These are phyloP conservation scores for Phytophthora pistaciae DNA, from an alignment of 352 stramenopile genomes.

Conservation along the genomic window DNA sequence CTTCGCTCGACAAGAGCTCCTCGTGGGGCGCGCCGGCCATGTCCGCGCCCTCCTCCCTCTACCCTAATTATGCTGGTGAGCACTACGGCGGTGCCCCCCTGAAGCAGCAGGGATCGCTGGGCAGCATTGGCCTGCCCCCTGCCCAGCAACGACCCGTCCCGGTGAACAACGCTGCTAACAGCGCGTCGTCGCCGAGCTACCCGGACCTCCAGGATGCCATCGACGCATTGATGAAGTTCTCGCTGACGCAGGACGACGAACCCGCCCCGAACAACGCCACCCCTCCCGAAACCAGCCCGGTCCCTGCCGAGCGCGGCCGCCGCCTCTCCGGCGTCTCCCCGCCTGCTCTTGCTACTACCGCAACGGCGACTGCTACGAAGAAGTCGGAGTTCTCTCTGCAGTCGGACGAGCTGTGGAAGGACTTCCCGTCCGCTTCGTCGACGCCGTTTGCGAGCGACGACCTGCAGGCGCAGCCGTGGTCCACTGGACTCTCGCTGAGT, in stretches of 20 bases:
- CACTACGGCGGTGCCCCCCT: slow-evolving; percentile 39
- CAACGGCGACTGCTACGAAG: slow-evolving; percentile 27
- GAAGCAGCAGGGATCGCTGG: slow-evolving; percentile 46
- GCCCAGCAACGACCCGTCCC: slow-evolving; percentile 34
- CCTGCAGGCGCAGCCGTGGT: slow-evolving; percentile 61
- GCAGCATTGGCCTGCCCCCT: slow-evolving; percentile 43
- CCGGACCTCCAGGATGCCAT: slow-evolving; percentile 88
- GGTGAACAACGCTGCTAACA: slow-evolving; percentile 34
- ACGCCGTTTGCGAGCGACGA: slow-evolving; percentile 45
- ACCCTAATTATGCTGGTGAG: slow-evolving; percentile 70
- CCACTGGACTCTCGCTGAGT: slow-evolving; percentile 64
- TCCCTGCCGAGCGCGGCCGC: slow-evolving; percentile 10
- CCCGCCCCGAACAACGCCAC: slow-evolving; percentile 38
- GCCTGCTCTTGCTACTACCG: slow-evolving; percentile 23
- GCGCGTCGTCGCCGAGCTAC: slow-evolving; percentile 57
- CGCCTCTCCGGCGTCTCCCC: slow-evolving; percentile 30
- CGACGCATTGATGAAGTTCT: slow-evolving; percentile 90
- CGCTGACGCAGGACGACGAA: slow-evolving; percentile 65
- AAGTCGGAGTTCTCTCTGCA: slow-evolving; percentile 70
- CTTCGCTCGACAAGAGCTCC: slow-evolving; percentile 66
- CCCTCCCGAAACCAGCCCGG: slow-evolving; percentile 28
- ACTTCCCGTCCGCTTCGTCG: slow-evolving; percentile 60
- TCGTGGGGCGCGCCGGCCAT: slow-evolving; percentile 47
- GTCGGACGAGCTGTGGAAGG: slow-evolving; percentile 82
- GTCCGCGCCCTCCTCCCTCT: slow-evolving; percentile 24